Percentiles rank a stretch among this genome's conserved stretches.
These are phyloP conservation scores for Kuraishia hungarica DNA, from an alignment of 805 yeast genomes.

Conservation along the genomic window DNA sequence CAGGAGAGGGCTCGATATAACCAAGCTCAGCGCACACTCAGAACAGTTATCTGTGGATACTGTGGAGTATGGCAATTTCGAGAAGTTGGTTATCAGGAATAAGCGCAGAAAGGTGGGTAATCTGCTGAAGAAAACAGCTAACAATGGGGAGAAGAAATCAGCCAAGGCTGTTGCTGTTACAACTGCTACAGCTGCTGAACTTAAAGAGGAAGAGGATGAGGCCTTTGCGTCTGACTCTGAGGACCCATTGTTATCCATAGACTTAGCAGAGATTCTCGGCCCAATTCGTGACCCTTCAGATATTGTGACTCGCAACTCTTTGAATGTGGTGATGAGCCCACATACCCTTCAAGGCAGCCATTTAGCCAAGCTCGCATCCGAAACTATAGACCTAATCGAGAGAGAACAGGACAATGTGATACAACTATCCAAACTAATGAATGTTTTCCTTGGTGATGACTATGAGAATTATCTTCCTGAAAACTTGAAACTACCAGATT, in stretches of 20 bases:
- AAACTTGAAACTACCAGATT: slow-evolving; percentile 55
- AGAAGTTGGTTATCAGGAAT: slow-evolving; percentile 16
- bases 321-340: slow-evolving; percentile 57
- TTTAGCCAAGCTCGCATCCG: slow-evolving; percentile 55
- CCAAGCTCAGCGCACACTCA: slow-evolving; percentile 13
- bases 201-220: slow-evolving; percentile 10
- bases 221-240: slow-evolving; percentile 19
- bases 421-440: slow-evolving; percentile 61
- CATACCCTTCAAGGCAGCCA: slow-evolving; percentile 24
- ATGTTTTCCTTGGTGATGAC: slow-evolving; percentile 82
- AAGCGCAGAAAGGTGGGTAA: slow-evolving; percentile 16
- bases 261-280: slow-evolving; percentile 52
- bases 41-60: slow-evolving; percentile 10
- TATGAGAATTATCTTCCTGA: slow-evolving; percentile 58
- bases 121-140: slow-evolving; percentile 7
- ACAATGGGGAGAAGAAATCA: slow-evolving; percentile 4
- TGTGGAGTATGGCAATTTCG: slow-evolving; percentile 9
- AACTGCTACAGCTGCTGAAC: slow-evolving; percentile 3
- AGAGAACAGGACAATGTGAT: slow-evolving; percentile 75
- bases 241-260: slow-evolving; percentile 39
- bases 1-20: slow-evolving; percentile 15
- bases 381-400: slow-evolving; percentile 71
- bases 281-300: slow-evolving; percentile 83
- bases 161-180: slow-evolving; percentile 12
- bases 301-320: slow-evolving; percentile 59